These are phyloP conservation scores for Fusarium sp. DNA, from an alignment of 2,329 filamentous ascomycete species.

Conservation along the genomic window DNA sequence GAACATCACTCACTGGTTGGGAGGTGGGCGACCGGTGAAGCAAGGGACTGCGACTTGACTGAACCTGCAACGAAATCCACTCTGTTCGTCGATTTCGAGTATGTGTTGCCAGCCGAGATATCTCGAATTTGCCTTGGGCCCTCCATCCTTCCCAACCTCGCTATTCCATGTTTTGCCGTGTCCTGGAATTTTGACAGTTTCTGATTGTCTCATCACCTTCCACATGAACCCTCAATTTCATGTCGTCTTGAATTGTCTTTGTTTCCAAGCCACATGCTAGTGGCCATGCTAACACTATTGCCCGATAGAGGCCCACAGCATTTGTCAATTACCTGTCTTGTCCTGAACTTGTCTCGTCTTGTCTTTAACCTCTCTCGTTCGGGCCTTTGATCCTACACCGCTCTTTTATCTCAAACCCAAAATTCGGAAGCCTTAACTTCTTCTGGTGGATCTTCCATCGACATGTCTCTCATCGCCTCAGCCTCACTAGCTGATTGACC, in stretches of 20 bases:
- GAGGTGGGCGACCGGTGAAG: slow-evolving; percentile 33
- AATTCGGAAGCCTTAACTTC: slow-evolving; percentile 25
- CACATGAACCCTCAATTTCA: slow-evolving; percentile 11
- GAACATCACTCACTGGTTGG: slow-evolving; percentile 22
- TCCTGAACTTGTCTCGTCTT: slow-evolving; percentile 33
- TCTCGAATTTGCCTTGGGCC: background rate
- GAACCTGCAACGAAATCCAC: slow-evolving; percentile 2
- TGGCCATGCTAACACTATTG: slow-evolving; percentile 13
- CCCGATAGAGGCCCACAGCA: slow-evolving; percentile 27
- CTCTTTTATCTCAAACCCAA: slow-evolving; percentile 39
- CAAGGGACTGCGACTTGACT: slow-evolving; percentile 35
- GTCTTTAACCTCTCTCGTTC: slow-evolving; percentile 30
- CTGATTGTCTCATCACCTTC: slow-evolving; percentile 27
- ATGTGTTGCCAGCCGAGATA: background rate
- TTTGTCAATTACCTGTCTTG: slow-evolving; percentile 27
- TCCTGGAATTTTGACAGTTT: slow-evolving; percentile 24
- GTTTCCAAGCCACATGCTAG: slow-evolving; percentile 33
- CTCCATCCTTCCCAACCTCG: slow-evolving; percentile 13
- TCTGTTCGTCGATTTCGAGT: background rate
- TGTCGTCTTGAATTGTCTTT: slow-evolving; percentile 21
- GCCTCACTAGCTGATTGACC: background rate
- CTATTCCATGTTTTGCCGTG: background rate
- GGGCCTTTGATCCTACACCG: slow-evolving; percentile 36
- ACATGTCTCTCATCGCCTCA: slow-evolving; percentile 27
- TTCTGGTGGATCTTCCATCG: slow-evolving; percentile 28